These are phyloP conservation scores for Sphaceloma murrayae DNA, from an alignment of 2,329 filamentous ascomycete species.

Conservation along the genomic window DNA sequence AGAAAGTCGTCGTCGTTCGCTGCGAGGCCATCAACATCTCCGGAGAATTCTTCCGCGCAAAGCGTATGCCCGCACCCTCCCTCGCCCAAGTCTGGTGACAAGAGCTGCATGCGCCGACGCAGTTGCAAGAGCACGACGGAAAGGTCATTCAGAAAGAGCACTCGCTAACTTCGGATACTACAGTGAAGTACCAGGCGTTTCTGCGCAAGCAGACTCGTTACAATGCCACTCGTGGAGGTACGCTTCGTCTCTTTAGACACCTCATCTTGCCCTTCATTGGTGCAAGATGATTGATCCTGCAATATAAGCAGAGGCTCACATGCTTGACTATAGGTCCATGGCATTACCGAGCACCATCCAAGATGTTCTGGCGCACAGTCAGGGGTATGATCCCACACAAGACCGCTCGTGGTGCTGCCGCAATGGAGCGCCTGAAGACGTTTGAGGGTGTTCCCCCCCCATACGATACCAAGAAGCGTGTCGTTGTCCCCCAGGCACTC, in stretches of 20 bases:
- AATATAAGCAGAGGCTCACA: slow-evolving; percentile 25
- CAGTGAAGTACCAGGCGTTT: slow-evolving; percentile 99
- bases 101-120: neutral
- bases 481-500: slow-evolving; percentile 97
- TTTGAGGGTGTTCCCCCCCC: slow-evolving; percentile 98
- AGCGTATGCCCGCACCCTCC: slow-evolving; percentile 70
- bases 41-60: slow-evolving; percentile 99
- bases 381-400: slow-evolving; percentile 99
- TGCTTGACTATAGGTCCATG: slow-evolving; percentile 63
- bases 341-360: slow-evolving; percentile 98
- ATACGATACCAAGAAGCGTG: slow-evolving; percentile 99
- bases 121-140: slow-evolving; percentile 14
- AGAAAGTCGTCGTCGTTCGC: slow-evolving; percentile 99
- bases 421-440: slow-evolving; percentile 97
- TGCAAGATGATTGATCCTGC: slow-evolving; percentile 15
- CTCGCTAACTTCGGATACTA: slow-evolving; percentile 28
- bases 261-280: slow-evolving; percentile 17
- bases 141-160: slow-evolving; percentile 16
- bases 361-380: slow-evolving; percentile 99
- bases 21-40: slow-evolving; percentile 99
- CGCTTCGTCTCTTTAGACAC: slow-evolving; percentile 32
- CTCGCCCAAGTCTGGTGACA: neutral
- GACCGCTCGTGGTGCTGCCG: slow-evolving; percentile 93
- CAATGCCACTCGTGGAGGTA: slow-evolving; percentile 98
- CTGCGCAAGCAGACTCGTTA: slow-evolving; percentile 99